Conservation (phyloP, 805 yeast genomes). For the Zygosaccharomyces rouxii region DNA sequence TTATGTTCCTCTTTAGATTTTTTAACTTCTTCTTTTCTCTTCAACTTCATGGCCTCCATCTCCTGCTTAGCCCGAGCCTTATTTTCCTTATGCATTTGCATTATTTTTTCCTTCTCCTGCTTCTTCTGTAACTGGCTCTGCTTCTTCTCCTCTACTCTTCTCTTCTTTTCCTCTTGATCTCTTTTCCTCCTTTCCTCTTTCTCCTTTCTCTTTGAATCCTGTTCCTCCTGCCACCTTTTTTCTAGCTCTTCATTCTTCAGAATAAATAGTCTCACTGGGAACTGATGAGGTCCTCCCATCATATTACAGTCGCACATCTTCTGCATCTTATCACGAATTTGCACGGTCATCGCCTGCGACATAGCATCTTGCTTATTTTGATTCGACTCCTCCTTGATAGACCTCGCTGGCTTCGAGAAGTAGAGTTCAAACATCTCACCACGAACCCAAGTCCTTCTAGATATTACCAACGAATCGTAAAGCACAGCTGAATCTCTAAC, state of each 20-base stretch:
- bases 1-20: slow-evolving; percentile 22
- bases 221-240: slow-evolving; percentile 41
- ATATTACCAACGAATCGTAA: slow-evolving; percentile 65
- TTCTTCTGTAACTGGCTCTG: slow-evolving; percentile 24
- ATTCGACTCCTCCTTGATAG: slow-evolving; percentile 38
- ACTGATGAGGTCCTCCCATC: slow-evolving; percentile 77
- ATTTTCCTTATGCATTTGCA: slow-evolving; percentile 18
- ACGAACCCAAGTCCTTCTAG: slow-evolving; percentile 64
- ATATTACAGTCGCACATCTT: slow-evolving; percentile 74
- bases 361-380: slow-evolving; percentile 7
- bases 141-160: slow-evolving; percentile 27
- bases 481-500: slow-evolving; percentile 69
- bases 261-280: slow-evolving; percentile 74
- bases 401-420: slow-evolving; percentile 65
- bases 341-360: slow-evolving; percentile 10
- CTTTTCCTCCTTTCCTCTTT: slow-evolving; percentile 36
- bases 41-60: slow-evolving; percentile 16
- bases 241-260: slow-evolving; percentile 75
- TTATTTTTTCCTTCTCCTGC: slow-evolving; percentile 23
- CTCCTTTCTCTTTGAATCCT: slow-evolving; percentile 35
- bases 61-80: slow-evolving; percentile 25
- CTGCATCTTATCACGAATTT: slow-evolving; percentile 79
- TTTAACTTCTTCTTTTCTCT: slow-evolving; percentile 22
- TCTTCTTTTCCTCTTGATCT: slow-evolving; percentile 33
- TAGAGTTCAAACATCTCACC: slow-evolving; percentile 68